Percentiles rank a stretch among this genome's conserved stretches.
These are phyloP conservation scores for Asterionellopsis glacialis DNA, from an alignment of 108 stramenopile species.

Conservation along the genomic window DNA sequence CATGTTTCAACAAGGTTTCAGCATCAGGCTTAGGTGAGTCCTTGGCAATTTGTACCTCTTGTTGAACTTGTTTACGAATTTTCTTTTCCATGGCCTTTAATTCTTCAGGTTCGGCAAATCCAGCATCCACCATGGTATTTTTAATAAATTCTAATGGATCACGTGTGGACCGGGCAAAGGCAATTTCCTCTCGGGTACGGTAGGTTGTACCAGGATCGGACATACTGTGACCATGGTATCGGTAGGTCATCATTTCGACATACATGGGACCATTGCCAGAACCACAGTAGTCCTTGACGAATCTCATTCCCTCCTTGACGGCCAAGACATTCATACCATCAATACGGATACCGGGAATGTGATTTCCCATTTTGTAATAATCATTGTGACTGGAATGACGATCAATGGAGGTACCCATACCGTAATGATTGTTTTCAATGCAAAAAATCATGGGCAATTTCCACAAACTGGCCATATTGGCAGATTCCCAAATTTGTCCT, in stretches of 20 bases:
- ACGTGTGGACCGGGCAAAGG: slow-evolving; percentile 90
- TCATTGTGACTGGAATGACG: slow-evolving; percentile 91
- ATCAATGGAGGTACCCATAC: slow-evolving; percentile 99
- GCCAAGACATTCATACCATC: slow-evolving; percentile 99
- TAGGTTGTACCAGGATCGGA: slow-evolving; percentile 99
- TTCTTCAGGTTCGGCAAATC: slow-evolving; percentile 86
- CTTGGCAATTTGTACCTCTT: slow-evolving; percentile 86
- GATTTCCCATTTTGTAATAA: slow-evolving; percentile 99
- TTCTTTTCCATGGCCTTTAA: slow-evolving; percentile 96
- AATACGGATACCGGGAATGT: slow-evolving; percentile 95
- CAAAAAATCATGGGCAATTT: slow-evolving; percentile 98
- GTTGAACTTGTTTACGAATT: slow-evolving; percentile 91
- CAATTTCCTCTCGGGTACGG: slow-evolving; percentile 99
- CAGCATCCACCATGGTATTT: slow-evolving; percentile 87
- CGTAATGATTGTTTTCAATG: slow-evolving; percentile 99
- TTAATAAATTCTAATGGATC: slow-evolving; percentile 98
- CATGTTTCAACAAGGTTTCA: slow-evolving; percentile 50
- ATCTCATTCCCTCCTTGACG: slow-evolving; percentile 94
- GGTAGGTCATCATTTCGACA: slow-evolving; percentile 97
- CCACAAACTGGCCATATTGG: slow-evolving; percentile 94
- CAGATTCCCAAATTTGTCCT: slow-evolving; percentile 99
- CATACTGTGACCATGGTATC: slow-evolving; percentile 99
- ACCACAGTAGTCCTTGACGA: slow-evolving; percentile 92
- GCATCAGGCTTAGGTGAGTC: slow-evolving; percentile 49
- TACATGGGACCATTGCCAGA: slow-evolving; percentile 98